Base-by-base conservation (phyloP, 306 rosid genomes). In the Quercus wislizeni region DNA sequence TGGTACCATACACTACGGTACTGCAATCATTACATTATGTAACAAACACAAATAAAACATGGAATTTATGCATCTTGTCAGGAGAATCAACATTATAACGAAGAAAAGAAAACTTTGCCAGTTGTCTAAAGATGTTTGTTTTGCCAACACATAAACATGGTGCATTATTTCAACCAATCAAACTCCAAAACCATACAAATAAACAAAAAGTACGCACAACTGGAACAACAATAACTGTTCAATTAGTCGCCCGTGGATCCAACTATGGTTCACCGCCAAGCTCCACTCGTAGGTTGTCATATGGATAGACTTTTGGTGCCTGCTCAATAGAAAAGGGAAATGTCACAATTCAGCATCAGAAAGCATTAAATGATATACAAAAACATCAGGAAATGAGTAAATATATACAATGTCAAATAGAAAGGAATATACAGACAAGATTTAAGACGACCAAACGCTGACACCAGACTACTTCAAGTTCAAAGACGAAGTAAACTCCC, bases 241-340 rank as follows among this genome's bases (percentile, higher is more conserved):
- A 69, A 74, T 46, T 72, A 73, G 57, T 33, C 56, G 74, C 58
- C 71, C 23, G 1, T 62, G 33, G 54, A 71, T 80, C 77, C 74
- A 74, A 71, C 84, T 90, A 87, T 4, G 98, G 97, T 74, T 95
- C 96, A 75, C 94, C 93, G 30, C 97, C 98, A 81, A 93, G 98
- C 88, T 93, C 98, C 84, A 90, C 96, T 73, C 92, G 83, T 31
- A 96, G 92, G 81, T 93, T 93, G 90, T 91, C 97, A 65, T 91
- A 91, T 0, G 98, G 99, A 81, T 91, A 91, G 43, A 93, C 98
- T 86, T 90, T 96, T 14, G 98, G 97, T 19, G 96, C 55, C 97
- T 93, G 89, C 15, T n/a, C 77, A 79, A 80, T 10, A 56, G 61
- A 71, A 64, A 56, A 49, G 64, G 46, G 62, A 80, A 9, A 73